Percentiles rank a stretch among this genome's conserved stretches.
These are phyloP conservation scores for Dysphania ambrosioides DNA, from an alignment of 148 eudicot genomes.

Conservation along the genomic window DNA sequence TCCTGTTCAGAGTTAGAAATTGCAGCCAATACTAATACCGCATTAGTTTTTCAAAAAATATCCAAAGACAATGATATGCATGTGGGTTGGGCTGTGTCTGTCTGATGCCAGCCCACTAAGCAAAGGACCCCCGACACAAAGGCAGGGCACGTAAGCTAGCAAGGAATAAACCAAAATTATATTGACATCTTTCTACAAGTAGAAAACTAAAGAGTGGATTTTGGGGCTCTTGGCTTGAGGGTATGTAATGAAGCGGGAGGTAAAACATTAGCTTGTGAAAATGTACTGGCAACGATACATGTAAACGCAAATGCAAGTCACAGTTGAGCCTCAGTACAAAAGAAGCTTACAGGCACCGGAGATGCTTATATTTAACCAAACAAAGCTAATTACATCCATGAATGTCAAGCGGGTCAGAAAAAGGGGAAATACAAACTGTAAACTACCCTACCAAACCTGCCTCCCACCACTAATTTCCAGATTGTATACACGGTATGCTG, in stretches of 20 bases:
- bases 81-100: neutral
- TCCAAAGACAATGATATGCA: too few species aligned
- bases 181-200: too few species aligned
- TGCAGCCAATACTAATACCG: too few species aligned
- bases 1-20: too few species aligned
- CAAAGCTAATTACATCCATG: slow-evolving; percentile 28
- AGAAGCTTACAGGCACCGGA: neutral
- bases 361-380: slow-evolving; percentile 9
- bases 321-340: neutral
- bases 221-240: neutral
- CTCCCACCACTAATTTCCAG: neutral
- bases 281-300: neutral
- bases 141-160: neutral
- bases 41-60: too few species aligned
- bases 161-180: neutral
- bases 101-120: too few species aligned
- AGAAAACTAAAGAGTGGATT: neutral
- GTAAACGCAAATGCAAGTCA: slow-evolving; percentile 4
- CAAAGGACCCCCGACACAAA: too few species aligned
- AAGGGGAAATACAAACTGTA: slow-evolving; percentile 5
- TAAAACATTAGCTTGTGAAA: neutral
- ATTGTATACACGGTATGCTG: slow-evolving; percentile 16
- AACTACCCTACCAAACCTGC: slow-evolving; percentile 8
- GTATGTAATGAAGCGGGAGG: neutral
- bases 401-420: neutral